Conservation (phyloP, 495 filamentous ascomycete genomes). For the Aspergillus coremiiformis region DNA sequence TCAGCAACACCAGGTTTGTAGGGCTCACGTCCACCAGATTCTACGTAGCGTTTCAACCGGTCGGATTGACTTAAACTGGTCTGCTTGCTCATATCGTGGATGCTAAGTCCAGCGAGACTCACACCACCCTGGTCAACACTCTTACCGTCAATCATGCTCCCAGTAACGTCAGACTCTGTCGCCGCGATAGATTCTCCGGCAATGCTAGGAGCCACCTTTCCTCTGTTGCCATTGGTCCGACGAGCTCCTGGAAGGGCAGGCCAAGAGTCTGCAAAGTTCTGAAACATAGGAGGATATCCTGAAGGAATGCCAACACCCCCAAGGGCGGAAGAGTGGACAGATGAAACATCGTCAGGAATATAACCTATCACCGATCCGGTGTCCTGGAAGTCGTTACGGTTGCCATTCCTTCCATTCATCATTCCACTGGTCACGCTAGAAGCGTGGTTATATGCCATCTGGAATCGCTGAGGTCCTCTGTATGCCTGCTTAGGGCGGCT, state of each 20-base stretch:
- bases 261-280: constrained; percentile 85
- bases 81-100: constrained; percentile 69
- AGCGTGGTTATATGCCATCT: constrained; percentile 70
- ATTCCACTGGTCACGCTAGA: constrained; percentile 46
- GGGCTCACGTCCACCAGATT: constrained; percentile 57
- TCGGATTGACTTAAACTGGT: constrained; percentile 80
- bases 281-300: constrained; percentile 92
- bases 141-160: constrained; percentile 62
- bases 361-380: constrained; percentile 84
- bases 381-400: constrained; percentile 69
- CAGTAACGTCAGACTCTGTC: constrained; percentile 76
- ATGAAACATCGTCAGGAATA: constrained; percentile 95
- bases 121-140: constrained; percentile 77
- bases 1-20: constrained; percentile 43
- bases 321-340: constrained; percentile 85
- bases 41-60: constrained; percentile 80
- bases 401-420: constrained; percentile 44
- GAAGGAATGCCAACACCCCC: constrained; percentile 73
- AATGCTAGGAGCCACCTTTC: constrained; percentile 64
- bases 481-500: constrained; percentile 87
- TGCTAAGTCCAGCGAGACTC: constrained; percentile 70
- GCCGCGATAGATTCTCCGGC: constrained; percentile 86
- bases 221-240: constrained; percentile 53
- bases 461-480: constrained; percentile 82
- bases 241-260: constrained; percentile 62